A percentile compares a stretch with the other conserved stretches of the same genome.
Evolutionary conservation across 2,329 filamentous ascomycete genomes (phyloP).

Genomic region (Diaporthe ilicicola): DNA sequence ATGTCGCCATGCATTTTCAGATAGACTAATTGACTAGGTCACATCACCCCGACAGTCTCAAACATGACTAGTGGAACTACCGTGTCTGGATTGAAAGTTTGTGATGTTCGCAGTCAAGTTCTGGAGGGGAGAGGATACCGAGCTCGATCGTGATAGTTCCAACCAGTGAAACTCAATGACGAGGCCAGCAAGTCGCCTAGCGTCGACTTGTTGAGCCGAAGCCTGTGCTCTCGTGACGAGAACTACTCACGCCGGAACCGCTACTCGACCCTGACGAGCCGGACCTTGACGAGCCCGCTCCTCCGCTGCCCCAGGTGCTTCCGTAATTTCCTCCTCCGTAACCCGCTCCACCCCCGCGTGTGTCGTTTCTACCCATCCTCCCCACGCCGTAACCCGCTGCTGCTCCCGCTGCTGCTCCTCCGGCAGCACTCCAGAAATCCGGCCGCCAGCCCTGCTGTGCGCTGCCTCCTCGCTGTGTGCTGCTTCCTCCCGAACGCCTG

Average conservation of each 20-base stretch:
- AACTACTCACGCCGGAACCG: constrained; percentile 42
- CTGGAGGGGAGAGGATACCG: neutral
- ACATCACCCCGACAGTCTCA: neutral
- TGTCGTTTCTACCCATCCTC: constrained; percentile 51
- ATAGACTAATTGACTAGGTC: constrained; percentile 32
- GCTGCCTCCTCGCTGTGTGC: constrained; percentile 37
- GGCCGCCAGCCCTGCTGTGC: constrained; percentile 67
- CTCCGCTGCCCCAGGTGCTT: constrained; percentile 42
- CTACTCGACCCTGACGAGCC: constrained; percentile 44
- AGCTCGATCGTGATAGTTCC: neutral
- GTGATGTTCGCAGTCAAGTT: neutral
- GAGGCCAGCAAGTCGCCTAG: constrained; percentile 40
- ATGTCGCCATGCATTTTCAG: constrained; percentile 26
- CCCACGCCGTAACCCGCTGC: constrained; percentile 74
- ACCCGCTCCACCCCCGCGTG: constrained; percentile 27
- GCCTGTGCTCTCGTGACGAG: constrained; percentile 73
- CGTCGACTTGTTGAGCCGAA: constrained; percentile 75
- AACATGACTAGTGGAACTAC: neutral
- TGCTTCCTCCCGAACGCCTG: constrained; percentile 3
- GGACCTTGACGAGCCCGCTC: constrained; percentile 46
- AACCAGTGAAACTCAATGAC: neutral
- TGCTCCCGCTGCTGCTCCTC: constrained; percentile 61
- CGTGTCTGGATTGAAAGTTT: neutral
- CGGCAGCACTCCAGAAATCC: constrained; percentile 78
- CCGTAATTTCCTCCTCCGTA: constrained; percentile 40